phyloP scores from a whole-genome alignment of 1,284 basidiomycete genomes.

The Ustilago trichophora region DNA sequence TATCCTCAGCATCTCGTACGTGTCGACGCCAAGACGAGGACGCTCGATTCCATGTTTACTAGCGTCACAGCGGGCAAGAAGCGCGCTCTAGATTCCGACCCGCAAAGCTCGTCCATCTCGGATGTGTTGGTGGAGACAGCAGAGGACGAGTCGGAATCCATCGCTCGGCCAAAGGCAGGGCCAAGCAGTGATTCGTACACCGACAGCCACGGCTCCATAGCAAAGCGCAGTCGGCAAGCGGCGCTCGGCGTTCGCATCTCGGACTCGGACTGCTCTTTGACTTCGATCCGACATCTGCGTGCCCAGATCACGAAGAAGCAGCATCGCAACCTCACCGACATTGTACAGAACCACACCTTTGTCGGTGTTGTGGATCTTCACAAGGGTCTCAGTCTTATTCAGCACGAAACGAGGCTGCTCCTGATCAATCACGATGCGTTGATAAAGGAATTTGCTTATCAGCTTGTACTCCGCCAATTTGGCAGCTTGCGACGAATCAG shows the following conservation, averaged over 20 bases:
- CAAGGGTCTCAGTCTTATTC: constrained; percentile 81
- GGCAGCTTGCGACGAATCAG: constrained; percentile 80
- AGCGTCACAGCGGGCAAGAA: constrained; percentile 19
- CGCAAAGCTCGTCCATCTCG: background rate
- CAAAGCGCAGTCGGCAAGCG: constrained; percentile 13
- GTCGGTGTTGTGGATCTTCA: constrained; percentile 88
- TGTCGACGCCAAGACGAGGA: constrained; percentile 85
- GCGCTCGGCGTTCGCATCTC: constrained; percentile 70
- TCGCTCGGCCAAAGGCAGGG: background rate
- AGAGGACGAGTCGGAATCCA: background rate
- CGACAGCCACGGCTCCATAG: background rate
- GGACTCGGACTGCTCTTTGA: constrained; percentile 81
- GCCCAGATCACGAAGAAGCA: constrained; percentile 73
- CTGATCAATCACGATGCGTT: constrained; percentile 78
- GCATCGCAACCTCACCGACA: constrained; percentile 82
- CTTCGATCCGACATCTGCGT: constrained; percentile 80
- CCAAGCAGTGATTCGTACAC: constrained; percentile 3
- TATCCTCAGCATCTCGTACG: constrained; percentile 89
- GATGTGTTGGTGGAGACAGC: constrained; percentile 2
- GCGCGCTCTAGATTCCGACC: constrained; percentile 5
- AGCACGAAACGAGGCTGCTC: constrained; percentile 87
- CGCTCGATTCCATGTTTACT: constrained; percentile 79
- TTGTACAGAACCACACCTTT: constrained; percentile 86
- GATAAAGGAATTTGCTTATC: constrained; percentile 90
- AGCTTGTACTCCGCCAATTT: constrained; percentile 90